Conservation (phyloP, 108 stramenopile species). For the Epipyxis sp. region DNA sequence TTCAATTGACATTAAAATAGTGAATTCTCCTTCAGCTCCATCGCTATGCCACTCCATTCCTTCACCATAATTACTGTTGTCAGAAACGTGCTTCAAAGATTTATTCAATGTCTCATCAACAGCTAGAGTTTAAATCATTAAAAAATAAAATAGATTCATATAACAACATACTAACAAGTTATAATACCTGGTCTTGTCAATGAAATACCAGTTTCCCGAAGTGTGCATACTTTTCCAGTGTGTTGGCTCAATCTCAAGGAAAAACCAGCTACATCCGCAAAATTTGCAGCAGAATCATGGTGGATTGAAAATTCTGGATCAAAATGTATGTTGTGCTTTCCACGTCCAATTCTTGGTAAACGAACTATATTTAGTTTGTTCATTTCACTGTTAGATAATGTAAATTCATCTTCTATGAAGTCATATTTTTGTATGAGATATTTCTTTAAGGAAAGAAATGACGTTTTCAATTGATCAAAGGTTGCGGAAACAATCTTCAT, state of each 20-base stretch:
- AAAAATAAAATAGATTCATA: no score
- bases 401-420: background rate
- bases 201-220: background rate
- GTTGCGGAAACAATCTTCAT: no score
- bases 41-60: constrained; percentile 26
- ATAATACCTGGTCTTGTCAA: constrained; percentile 13
- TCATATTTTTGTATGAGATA: background rate
- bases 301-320: constrained; percentile 17
- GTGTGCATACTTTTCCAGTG: background rate
- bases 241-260: background rate
- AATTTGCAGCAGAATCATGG: background rate
- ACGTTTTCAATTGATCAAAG: no score
- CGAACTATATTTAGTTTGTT: background rate
- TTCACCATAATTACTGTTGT: background rate
- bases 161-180: no score
- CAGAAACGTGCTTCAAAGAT: background rate
- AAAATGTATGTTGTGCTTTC: constrained; percentile 27
- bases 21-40: constrained; percentile 9
- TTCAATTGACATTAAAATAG: background rate
- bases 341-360: background rate
- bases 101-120: background rate
- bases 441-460: no score
- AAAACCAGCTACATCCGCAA: background rate
- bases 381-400: background rate
- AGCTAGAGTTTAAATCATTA: background rate